A percentile compares a stretch with the other conserved stretches of the same genome.
These are phyloP conservation scores for Dactylellina parvicollis DNA, from an alignment of 2,329 filamentous ascomycete genomes.

Conservation along the genomic window DNA sequence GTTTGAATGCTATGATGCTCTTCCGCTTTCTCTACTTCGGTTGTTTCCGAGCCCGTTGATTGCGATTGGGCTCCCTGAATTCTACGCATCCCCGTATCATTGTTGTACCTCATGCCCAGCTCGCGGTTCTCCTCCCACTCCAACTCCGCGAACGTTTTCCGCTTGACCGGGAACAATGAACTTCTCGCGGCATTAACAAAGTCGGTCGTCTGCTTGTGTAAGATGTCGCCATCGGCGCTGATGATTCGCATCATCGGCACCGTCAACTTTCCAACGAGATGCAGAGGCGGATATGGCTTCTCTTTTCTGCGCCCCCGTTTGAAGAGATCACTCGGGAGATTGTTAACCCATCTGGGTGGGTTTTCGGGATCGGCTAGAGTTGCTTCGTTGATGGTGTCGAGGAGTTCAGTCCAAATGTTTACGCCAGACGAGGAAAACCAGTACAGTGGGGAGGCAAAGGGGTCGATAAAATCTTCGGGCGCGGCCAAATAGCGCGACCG, in stretches of 20 bases:
- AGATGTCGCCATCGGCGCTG: slow-evolving; percentile 39
- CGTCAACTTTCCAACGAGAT: slow-evolving; percentile 19
- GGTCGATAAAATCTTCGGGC: slow-evolving; percentile 43
- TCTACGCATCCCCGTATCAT: no score
- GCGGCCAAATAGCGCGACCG: slow-evolving; percentile 30
- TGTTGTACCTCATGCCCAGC: slow-evolving; percentile 10
- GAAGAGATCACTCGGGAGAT: slow-evolving; percentile 13
- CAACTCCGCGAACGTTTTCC: slow-evolving; percentile 3
- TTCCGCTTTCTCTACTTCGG: background rate
- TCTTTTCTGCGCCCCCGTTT: slow-evolving; percentile 17
- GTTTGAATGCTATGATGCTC: background rate
- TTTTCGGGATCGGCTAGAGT: slow-evolving; percentile 28
- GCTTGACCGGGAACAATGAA: slow-evolving; percentile 30
- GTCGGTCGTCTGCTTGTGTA: slow-evolving; percentile 21
- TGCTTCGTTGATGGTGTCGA: slow-evolving; percentile 17
- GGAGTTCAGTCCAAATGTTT: slow-evolving; percentile 44
- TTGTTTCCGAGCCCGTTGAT: background rate
- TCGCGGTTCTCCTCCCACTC: slow-evolving; percentile 22
- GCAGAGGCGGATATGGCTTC: slow-evolving; percentile 32
- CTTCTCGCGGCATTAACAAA: slow-evolving; percentile 26
- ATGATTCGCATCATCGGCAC: slow-evolving; percentile 38
- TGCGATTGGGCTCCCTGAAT: no score
- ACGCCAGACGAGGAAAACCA: slow-evolving; percentile 37
- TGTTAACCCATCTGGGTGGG: slow-evolving; percentile 23
- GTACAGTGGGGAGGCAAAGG: slow-evolving; percentile 47